These are phyloP conservation scores for Senna siamea DNA, from an alignment of 306 rosid species.

Conservation along the genomic window DNA sequence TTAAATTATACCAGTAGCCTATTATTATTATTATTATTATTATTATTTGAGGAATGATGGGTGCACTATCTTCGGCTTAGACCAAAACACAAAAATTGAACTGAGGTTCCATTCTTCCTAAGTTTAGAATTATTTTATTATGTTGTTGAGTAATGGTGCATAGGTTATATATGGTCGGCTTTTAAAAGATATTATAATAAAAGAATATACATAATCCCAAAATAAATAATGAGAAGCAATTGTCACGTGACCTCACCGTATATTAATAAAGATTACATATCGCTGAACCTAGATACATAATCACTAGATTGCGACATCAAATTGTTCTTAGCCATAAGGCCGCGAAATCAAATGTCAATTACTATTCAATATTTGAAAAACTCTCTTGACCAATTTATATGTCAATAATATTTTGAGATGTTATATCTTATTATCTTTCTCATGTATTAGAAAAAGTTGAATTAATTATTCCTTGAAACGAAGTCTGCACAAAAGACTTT, in stretches of 20 bases:
- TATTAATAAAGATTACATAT: slow-evolving; percentile 36
- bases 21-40: no score
- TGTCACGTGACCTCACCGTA: slow-evolving; percentile 53
- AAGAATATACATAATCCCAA: background rate
- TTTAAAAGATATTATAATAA: background rate
- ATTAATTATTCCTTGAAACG: background rate
- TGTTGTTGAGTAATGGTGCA: background rate
- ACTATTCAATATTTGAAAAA: background rate
- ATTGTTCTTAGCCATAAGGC: no score
- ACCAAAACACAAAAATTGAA: no score
- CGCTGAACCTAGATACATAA: slow-evolving; percentile 4
- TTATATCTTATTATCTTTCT: no score
- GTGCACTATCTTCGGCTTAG: no score
- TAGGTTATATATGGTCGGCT: background rate
- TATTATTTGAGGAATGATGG: no score
- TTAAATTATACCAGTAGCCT: no score
- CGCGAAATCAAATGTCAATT: slow-evolving; percentile 7
- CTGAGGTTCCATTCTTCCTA: background rate
- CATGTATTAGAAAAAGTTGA: background rate
- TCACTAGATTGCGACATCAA: slow-evolving; percentile 22
- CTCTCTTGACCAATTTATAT: slow-evolving; percentile 14
- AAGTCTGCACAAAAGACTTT: background rate
- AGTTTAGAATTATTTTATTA: background rate
- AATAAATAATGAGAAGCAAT: background rate
- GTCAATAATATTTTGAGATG: slow-evolving; percentile 32